phyloP scores from a whole-genome alignment of 345 rosid species.

The Gossypium anomalum region DNA sequence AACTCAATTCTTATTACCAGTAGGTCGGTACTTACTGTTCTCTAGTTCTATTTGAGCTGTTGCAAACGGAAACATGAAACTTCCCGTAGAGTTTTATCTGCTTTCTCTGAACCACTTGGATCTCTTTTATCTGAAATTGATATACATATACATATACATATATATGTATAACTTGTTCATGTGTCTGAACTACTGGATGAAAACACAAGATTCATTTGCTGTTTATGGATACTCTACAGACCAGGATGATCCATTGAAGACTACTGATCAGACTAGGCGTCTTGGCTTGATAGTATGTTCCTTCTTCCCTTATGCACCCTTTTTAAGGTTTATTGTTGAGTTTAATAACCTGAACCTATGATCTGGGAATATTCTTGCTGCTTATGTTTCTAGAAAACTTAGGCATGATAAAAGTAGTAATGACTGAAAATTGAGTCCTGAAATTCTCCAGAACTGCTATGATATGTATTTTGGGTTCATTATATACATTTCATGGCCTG shows the following conservation, averaged over 20 bases:
- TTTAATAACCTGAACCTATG: background rate
- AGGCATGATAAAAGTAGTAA: background rate
- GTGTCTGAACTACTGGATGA: background rate
- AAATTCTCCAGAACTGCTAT: background rate
- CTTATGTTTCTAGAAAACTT: background rate
- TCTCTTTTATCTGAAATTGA: background rate
- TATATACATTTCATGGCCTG: background rate
- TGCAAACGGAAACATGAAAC: constrained; percentile 3
- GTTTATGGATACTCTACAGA: constrained; percentile 42
- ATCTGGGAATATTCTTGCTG: background rate
- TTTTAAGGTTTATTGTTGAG: background rate
- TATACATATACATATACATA: background rate
- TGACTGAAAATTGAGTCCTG: background rate
- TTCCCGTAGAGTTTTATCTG: background rate
- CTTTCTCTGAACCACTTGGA: background rate
- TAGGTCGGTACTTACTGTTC: background rate
- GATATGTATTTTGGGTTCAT: background rate
- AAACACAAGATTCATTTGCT: background rate
- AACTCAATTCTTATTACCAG: background rate
- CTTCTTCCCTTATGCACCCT: background rate
- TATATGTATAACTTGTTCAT: background rate
- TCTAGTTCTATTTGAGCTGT: background rate
- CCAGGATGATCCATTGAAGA: constrained; percentile 90
- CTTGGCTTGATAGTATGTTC: constrained; percentile 82
- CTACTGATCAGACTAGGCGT: constrained; percentile 86